Evolutionary conservation across 768 basidiomycete genomes (phyloP), one percentile per base, ranked within the genome.

Genomic region (Amanita subjunquillea): DNA sequence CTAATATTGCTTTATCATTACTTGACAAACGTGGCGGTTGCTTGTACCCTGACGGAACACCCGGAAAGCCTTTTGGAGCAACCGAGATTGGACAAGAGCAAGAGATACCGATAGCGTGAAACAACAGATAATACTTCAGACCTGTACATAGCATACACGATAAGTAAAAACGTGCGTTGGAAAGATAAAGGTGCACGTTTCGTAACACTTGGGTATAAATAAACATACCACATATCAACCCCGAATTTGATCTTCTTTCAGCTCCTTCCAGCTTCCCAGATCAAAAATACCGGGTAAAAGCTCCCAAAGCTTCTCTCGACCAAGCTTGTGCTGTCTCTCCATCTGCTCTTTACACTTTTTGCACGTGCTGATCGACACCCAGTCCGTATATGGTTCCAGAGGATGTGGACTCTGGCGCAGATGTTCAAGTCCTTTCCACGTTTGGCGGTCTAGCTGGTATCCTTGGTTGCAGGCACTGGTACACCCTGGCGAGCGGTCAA

Each of bases 221-320:
- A 46, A 10, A 17, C n/a, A 48, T 36, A 30, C 37, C 30, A n/a
- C 9, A 38, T 32, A 48, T 37, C 20, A 52, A 17, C 50, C 55
- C 39, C 48, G 48, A 12, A 29, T 25, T 27, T 72, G 69, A 34
- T 70, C 66, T 50, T 60, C 62, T 42, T 56, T 63, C 7, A 73
- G 67, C 29, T 67, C 66, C 8, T 68, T 66, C 72, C 72, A 73
- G 20, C 62, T 68, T 42, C 66, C 67, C 7, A 73, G 59, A 29
- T 65, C 62, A 53, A 73, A 73, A 12, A 70, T 59, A 13, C 50
- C 55, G 0, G 71, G 72, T 29, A 73, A 58, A 36, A 54, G 53
- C 41, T 68, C 63, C 72, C 72, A 73, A 5, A 71, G 62, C 57
- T 65, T 65, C 58, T 69, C 64, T 43, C 72, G 57, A 0, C 69